These are phyloP conservation scores for Tephrocybe sp. DNA, from an alignment of 768 basidiomycete species.

Conservation along the genomic window DNA sequence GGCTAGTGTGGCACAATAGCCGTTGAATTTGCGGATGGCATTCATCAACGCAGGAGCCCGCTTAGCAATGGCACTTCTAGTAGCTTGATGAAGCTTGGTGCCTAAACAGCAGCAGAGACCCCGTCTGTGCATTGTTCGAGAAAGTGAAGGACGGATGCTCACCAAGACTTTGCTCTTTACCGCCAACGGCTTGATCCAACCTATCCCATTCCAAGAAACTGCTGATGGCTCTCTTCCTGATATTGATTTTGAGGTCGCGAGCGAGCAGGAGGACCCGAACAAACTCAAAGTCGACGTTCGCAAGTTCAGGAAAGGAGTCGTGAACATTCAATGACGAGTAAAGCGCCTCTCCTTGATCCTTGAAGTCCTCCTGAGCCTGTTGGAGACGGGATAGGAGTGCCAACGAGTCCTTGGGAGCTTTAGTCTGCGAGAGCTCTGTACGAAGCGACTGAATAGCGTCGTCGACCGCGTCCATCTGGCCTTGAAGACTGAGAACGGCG, in stretches of 20 bases:
- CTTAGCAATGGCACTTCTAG: conserved; percentile 28
- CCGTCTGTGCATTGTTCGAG: background rate
- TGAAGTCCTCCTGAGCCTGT: conserved; percentile 18
- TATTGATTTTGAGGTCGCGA: conserved; percentile 37
- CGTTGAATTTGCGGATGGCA: conserved; percentile 29
- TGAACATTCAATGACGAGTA: conserved; percentile 34
- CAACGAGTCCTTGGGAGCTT: conserved; percentile 5
- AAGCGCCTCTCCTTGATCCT: conserved; percentile 25
- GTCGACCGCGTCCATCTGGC: conserved; percentile 13
- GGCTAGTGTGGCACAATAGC: conserved; percentile 23
- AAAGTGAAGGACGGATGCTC: background rate
- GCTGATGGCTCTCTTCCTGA: conserved; percentile 29
- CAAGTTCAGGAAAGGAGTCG: conserved; percentile 30
- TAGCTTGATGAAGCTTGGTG: conserved; percentile 32
- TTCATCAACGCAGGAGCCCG: conserved; percentile 26
- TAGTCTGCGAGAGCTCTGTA: background rate
- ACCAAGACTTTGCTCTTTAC: conserved; percentile 20
- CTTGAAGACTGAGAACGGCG: background rate
- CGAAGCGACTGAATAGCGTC: conserved; percentile 14
- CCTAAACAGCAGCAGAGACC: conserved; percentile 21
- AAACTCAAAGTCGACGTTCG: conserved; percentile 25
- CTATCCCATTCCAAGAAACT: conserved; percentile 37
- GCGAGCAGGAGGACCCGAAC: conserved; percentile 30
- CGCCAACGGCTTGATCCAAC: conserved; percentile 29
- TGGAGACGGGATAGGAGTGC: conserved; percentile 19